phyloP scores from a whole-genome alignment of 139 green algal genomes.

The Picochlorum costavermella region DNA sequence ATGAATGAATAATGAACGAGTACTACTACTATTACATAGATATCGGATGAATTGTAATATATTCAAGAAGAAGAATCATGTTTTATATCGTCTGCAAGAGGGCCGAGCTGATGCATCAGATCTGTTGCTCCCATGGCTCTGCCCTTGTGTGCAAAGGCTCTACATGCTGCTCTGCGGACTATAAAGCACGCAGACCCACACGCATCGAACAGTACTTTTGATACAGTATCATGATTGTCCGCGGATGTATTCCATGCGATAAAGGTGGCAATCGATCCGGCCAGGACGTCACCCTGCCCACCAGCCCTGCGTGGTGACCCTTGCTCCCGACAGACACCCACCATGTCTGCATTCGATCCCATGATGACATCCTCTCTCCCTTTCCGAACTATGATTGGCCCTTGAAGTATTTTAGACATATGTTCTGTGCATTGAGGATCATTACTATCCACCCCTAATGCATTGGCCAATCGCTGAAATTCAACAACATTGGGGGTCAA shows the following conservation, averaged over 20 bases:
- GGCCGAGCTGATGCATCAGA: conserved; percentile 21
- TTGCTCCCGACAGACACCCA: conserved; percentile 15
- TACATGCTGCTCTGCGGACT: conserved; percentile 12
- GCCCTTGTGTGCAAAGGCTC: conserved; percentile 16
- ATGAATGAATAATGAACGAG: not conserved
- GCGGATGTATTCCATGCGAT: conserved; percentile 31
- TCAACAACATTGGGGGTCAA: conserved; percentile 55
- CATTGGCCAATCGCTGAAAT: conserved; percentile 32
- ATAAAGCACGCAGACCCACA: conserved; percentile 28
- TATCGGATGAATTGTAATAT: not conserved
- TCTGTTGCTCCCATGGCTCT: conserved; percentile 29
- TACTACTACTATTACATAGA: not conserved
- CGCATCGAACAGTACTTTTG: conserved; percentile 18
- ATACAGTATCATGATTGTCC: not conserved
- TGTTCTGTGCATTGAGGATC: not conserved
- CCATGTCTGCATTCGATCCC: not conserved
- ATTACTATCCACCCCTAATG: conserved; percentile 25
- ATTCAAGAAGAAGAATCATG: not conserved
- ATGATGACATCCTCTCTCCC: conserved; percentile 30
- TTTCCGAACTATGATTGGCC: conserved; percentile 41
- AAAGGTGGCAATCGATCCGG: conserved; percentile 43
- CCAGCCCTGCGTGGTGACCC: conserved; percentile 49
- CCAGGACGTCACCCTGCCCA: conserved; percentile 56
- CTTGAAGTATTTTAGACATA: conserved; percentile 20
- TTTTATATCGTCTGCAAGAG: conserved; percentile 9